A percentile compares a stretch with the other conserved stretches of the same genome.
Conservation (phyloP, 1,139 yeast genomes). For the Scheffersomyces titani region DNA sequence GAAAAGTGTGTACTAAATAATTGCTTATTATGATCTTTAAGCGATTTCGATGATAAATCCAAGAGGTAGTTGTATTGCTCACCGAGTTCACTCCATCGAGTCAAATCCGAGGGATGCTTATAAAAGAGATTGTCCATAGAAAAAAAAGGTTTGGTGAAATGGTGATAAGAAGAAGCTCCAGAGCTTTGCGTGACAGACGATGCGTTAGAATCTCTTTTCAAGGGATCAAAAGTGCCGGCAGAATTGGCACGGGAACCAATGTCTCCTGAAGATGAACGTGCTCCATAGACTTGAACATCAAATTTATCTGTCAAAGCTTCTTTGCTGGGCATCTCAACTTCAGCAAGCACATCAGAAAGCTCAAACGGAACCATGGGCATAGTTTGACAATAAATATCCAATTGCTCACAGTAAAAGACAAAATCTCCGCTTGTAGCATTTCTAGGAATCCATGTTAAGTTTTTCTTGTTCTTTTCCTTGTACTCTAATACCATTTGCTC, state of each 20-base stretch:
- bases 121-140: conserved; percentile 50
- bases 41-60: conserved; percentile 47
- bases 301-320: conserved; percentile 26
- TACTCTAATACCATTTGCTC: conserved; percentile 37
- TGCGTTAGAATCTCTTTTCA: conserved; percentile 43
- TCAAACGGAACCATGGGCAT: conserved; percentile 45
- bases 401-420: conserved; percentile 58
- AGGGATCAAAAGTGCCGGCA: conserved; percentile 23
- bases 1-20: conserved; percentile 55
- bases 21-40: conserved; percentile 50
- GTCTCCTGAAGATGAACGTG: not conserved
- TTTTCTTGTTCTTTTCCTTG: conserved; percentile 25
- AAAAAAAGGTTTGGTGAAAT: conserved; percentile 45
- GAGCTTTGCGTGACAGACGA: conserved; percentile 33
- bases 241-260: conserved; percentile 10
- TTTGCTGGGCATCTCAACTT: conserved; percentile 31
- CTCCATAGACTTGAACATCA: conserved; percentile 12
- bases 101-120: conserved; percentile 55
- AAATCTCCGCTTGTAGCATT: conserved; percentile 58
- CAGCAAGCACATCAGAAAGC: conserved; percentile 17
- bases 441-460: conserved; percentile 54
- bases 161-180: conserved; percentile 37
- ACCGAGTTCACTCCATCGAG: conserved; percentile 57
- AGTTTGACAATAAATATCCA: conserved; percentile 58
- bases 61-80: conserved; percentile 48